These are phyloP conservation scores for Claviceps cyperi DNA, from an alignment of 2,329 filamentous ascomycete species.

Conservation along the genomic window DNA sequence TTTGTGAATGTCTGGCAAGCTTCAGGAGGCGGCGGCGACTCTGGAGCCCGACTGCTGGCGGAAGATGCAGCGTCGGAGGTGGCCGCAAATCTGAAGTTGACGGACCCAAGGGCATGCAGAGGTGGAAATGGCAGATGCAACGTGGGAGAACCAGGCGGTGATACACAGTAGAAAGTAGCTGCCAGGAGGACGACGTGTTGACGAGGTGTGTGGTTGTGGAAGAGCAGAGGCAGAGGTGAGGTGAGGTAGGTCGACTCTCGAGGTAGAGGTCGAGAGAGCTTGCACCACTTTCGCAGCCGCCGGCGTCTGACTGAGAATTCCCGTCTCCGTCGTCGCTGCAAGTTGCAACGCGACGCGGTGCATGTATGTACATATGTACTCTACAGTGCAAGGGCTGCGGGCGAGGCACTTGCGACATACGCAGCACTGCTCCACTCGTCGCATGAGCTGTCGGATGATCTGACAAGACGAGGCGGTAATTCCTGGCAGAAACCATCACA, in stretches of 20 bases:
- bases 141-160: neutral
- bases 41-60: neutral
- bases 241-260: neutral
- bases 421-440: neutral
- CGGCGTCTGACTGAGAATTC: conserved; percentile 6
- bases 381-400: neutral
- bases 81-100: conserved; percentile 3
- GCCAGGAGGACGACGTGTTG: neutral
- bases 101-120: neutral
- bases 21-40: neutral
- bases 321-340: conserved; percentile 5
- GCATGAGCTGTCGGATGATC: neutral
- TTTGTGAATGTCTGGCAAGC: neutral
- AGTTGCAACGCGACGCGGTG: neutral
- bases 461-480: conserved; percentile 14
- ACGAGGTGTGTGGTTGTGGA: conserved; percentile 3
- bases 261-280: neutral
- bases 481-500: conserved; percentile 16
- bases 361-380: too few species aligned
- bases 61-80: neutral
- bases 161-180: neutral
- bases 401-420: neutral
- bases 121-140: conserved; percentile 1
- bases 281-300: conserved; percentile 4
- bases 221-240: neutral